Evolutionary conservation across 345 rosid genomes (phyloP), one percentile per base, ranked within the genome.

Genomic region (Gynandropsis gynandra): DNA sequence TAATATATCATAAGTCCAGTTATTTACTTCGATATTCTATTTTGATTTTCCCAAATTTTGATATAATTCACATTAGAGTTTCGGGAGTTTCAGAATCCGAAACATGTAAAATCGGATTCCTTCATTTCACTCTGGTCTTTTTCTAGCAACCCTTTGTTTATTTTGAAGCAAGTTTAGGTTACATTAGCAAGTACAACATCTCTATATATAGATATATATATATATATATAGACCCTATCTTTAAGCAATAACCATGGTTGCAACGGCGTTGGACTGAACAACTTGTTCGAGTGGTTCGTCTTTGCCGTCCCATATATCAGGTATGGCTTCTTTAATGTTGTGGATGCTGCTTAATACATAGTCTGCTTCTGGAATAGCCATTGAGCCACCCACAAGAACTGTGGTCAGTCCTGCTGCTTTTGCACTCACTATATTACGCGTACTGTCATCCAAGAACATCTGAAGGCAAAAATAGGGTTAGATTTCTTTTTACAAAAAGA

Each of bases 371-470:
- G 81, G 76, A 48, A 78, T 76, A 34, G 64, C 71, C 32, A 59
- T 73, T 0, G 79, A 76, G 69, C 79, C 70, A n/a, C 97, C 95
- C 68, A 83, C 90, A 31, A 86, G 68, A 33, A 83, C 94, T 0
- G 90, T 81, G 14, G 71, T 88, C 18, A 89, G 76, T 7, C 87
- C 94, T 4, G 88, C 77, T 20, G 72, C 80, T 75, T 86, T 81
- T 44, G 76, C 97, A 16, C 74, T 81, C 4, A 76, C 85, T 33
- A 89, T 86, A 72, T 89, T 89, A 42, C 94, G 74, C 54, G 79
- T 52, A 58, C 95, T 89, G 71, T 89, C 95, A 62, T 89, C 95
- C 4, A 89, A 82, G 82, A 85, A 85, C 15, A 89, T 62, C 95
- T 89, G 72, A 61, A 57, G 56, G 1, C 38, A 6, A 18, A 8